These are phyloP conservation scores for Xylaria cubensis DNA, from an alignment of 495 filamentous ascomycete species.

Conservation along the genomic window DNA sequence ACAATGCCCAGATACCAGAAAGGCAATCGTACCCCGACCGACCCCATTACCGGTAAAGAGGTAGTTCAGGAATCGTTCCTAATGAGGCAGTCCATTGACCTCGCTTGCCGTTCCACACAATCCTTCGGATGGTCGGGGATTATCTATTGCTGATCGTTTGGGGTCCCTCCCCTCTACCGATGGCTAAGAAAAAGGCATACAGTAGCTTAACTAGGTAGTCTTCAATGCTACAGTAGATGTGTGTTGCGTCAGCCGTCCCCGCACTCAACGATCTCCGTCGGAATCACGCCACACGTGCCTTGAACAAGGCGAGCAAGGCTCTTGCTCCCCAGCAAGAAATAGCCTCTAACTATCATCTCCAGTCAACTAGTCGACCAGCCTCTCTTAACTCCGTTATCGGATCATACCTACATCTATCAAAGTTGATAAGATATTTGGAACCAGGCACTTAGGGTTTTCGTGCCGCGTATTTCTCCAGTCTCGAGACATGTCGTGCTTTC, in stretches of 20 bases:
- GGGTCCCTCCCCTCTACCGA: not conserved
- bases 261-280: not conserved
- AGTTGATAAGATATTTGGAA: not conserved
- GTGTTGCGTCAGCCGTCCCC: constrained; percentile 11
- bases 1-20: constrained; percentile 15
- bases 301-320: not conserved
- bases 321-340: not conserved
- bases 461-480: not conserved
- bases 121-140: constrained; percentile 11
- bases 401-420: not conserved
- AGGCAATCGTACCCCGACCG: not conserved
- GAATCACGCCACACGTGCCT: not conserved
- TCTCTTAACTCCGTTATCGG: not conserved
- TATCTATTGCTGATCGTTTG: constrained; percentile 10
- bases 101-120: constrained; percentile 2
- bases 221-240: constrained; percentile 14
- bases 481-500: not conserved
- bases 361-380: not conserved
- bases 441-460: not conserved
- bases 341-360: no score
- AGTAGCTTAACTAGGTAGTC: not conserved
- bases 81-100: constrained; percentile 16
- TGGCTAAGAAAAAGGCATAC: not conserved
- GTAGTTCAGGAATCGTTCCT: constrained; percentile 2
- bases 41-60: constrained; percentile 8